Evolutionary conservation across 257 asterid genomes (phyloP).

Genomic region (Datura wrightii): DNA sequence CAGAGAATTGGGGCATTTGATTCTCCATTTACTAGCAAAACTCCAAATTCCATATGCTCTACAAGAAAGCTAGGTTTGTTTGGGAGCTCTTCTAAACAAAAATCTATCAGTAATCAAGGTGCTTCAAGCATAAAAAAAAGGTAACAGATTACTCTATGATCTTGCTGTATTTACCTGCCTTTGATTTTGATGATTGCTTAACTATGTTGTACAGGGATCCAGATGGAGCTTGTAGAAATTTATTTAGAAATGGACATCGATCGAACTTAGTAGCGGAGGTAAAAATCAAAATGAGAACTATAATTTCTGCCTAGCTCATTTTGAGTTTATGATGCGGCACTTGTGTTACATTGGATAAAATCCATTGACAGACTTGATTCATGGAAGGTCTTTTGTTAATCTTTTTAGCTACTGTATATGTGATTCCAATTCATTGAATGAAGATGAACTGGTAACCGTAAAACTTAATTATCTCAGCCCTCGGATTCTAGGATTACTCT

Average conservation of each 20-base stretch:
- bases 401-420: background rate
- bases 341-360: background rate
- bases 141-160: constrained; percentile 39
- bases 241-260: constrained; percentile 49
- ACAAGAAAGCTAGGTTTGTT: constrained; percentile 43
- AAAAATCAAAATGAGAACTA: constrained; percentile 7
- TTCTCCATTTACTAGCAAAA: constrained; percentile 60
- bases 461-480: background rate
- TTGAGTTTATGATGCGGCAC: background rate
- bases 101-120: constrained; percentile 40
- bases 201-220: constrained; percentile 52
- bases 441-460: background rate
- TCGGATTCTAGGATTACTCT: background rate
- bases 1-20: constrained; percentile 49
- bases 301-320: background rate
- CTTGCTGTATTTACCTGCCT: constrained; percentile 14
- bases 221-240: constrained; percentile 46
- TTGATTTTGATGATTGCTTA: constrained; percentile 35
- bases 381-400: background rate
- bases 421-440: constrained; percentile 10
- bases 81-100: constrained; percentile 48
- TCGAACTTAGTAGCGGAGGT: constrained; percentile 47
- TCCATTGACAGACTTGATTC: background rate
- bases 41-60: constrained; percentile 59
- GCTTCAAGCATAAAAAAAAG: constrained; percentile 50